Percentiles rank a stretch among this genome's conserved stretches.
phyloP scores from a whole-genome alignment of 768 basidiomycete genomes.

The Tulasnella sp. region DNA sequence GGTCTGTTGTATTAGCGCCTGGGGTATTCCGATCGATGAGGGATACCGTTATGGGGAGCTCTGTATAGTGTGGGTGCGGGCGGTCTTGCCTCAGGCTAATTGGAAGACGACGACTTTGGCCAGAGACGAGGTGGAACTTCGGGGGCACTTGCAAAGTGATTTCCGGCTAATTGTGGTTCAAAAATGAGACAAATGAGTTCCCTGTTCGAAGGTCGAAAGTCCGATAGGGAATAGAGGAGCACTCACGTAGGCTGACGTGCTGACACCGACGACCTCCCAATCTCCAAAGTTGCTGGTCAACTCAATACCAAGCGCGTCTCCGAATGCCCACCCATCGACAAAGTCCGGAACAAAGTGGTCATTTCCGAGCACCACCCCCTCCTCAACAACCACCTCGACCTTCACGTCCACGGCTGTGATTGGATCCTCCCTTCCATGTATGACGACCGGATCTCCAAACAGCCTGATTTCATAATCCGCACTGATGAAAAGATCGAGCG shows the following conservation, averaged over 20 bases:
- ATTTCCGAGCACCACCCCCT: background rate
- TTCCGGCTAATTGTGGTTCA: background rate
- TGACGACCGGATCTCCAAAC: conserved; percentile 28
- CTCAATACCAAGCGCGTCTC: conserved; percentile 27
- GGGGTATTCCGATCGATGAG: background rate
- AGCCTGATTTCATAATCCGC: conserved; percentile 29
- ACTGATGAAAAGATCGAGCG: conserved; percentile 29
- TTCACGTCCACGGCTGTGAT: background rate
- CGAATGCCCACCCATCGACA: conserved; percentile 23
- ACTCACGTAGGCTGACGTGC: background rate
- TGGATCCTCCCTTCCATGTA: background rate
- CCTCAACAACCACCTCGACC: background rate
- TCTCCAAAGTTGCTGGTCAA: conserved; percentile 2
- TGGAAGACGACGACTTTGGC: conserved; percentile 12
- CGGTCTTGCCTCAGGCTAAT: background rate
- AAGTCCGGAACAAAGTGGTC: conserved; percentile 26
- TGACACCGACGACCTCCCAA: background rate
- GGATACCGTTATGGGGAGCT: background rate
- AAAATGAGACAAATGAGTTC: background rate
- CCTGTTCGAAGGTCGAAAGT: background rate
- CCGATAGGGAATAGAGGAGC: background rate
- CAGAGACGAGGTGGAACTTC: background rate
- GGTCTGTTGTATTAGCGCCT: background rate
- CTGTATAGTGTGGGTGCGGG: background rate
- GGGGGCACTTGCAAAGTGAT: background rate